Conservation (phyloP, 495 filamentous ascomycete genomes). For the Parachaetomium inaequale region DNA sequence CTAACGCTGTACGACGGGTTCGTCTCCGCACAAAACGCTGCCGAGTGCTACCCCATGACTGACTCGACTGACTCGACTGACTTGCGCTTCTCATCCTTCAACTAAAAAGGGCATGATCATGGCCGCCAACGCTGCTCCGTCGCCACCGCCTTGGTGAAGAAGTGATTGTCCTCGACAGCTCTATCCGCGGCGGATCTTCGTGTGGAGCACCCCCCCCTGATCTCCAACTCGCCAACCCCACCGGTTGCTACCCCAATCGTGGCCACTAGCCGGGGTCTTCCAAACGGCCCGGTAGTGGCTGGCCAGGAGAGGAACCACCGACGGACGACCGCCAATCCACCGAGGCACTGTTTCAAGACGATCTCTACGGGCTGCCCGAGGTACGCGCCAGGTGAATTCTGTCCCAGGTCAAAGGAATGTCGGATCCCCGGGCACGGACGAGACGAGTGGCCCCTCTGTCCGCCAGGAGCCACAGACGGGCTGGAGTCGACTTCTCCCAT, state of each 20-base stretch:
- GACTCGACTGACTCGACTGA: background rate
- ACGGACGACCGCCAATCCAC: constrained; percentile 6
- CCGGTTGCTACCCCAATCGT: constrained; percentile 25
- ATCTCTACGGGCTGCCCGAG: constrained; percentile 6
- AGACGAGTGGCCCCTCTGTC: background rate
- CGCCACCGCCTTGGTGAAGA: constrained; percentile 3
- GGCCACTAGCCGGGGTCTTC: constrained; percentile 4
- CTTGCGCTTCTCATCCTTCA: too few relatives aligned
- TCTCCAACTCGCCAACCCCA: constrained; percentile 29
- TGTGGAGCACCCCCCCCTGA: background rate
- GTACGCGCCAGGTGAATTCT: background rate
- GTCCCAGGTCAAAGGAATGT: background rate
- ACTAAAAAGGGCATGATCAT: too few relatives aligned
- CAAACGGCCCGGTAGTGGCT: constrained; percentile 25
- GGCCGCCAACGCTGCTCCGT: background rate
- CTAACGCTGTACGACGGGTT: background rate
- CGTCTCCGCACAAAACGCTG: constrained; percentile 21
- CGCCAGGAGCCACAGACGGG: background rate
- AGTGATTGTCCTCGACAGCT: constrained; percentile 13
- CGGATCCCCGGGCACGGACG: background rate
- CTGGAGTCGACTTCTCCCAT: constrained; percentile 13
- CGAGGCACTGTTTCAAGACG: constrained; percentile 2
- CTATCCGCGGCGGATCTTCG: constrained; percentile 18
- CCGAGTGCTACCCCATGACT: constrained; percentile 20
- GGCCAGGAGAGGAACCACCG: constrained; percentile 4